Evolutionary conservation across 169 alveolate genomes (phyloP).

Genomic region (Plasmodium relictum): DNA sequence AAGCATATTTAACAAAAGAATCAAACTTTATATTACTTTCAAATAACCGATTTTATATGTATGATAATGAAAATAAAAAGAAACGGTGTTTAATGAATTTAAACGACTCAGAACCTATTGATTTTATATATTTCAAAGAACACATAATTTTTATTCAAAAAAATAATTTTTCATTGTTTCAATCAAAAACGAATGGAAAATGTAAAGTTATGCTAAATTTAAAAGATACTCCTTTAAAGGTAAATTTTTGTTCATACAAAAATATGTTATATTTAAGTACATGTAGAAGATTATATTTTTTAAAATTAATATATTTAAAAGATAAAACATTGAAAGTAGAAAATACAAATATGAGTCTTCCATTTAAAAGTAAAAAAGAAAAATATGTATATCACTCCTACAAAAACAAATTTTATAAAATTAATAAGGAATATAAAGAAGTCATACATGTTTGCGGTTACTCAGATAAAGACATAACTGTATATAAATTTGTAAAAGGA

Average conservation of each 20-base stretch:
- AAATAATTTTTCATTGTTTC: conserved; percentile 36
- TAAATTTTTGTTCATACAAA: conserved; percentile 55
- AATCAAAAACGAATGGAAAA: conserved; percentile 30
- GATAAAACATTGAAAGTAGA: conserved; percentile 58
- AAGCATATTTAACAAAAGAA: conserved; percentile 17
- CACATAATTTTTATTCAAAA: conserved; percentile 51
- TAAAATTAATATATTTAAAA: conserved; percentile 26
- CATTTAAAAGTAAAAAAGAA: conserved; percentile 15
- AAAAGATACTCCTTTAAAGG: conserved; percentile 36
- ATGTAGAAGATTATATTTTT: conserved; percentile 45
- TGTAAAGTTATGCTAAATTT: conserved; percentile 51
- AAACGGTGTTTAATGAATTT: conserved; percentile 29
- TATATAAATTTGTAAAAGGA: conserved; percentile 67
- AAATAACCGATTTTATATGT: conserved; percentile 38
- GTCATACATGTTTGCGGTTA: conserved; percentile 74
- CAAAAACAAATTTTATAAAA: conserved; percentile 18
- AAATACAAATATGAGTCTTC: conserved; percentile 69
- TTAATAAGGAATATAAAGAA: conserved; percentile 31
- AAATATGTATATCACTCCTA: conserved; percentile 59
- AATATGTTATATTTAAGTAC: conserved; percentile 46
- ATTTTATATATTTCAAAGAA: conserved; percentile 68
- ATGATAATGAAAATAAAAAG: conserved; percentile 48
- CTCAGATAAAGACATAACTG: conserved; percentile 23
- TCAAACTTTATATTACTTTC: conserved; percentile 42
- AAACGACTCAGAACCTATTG: conserved; percentile 37